Base-by-base conservation (phyloP, 306 rosid species). In the Lablab purpureus region DNA sequence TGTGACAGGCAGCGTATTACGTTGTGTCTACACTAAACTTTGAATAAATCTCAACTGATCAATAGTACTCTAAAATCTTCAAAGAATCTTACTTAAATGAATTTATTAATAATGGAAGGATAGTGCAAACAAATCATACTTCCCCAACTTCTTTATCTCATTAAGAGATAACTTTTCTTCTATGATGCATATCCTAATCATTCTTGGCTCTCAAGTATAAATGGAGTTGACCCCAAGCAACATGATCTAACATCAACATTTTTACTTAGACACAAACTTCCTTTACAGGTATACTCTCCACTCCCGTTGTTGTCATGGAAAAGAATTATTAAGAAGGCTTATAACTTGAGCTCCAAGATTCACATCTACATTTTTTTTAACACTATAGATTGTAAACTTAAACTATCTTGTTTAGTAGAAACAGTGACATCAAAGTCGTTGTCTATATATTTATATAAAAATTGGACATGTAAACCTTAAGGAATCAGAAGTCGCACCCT, bases 231-330 rank as follows among this genome's bases (percentile, higher is more conserved):
- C 43, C 43, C 5, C 22, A 28, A 62, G 67, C 22, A 28, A 60
- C 2, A 60, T 30, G 3, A 60, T 23, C 17, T 23, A 56, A 3
- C 12, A 23, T 23, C 8, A 56, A 23, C 0, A 28, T 62, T 14
- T 62, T 30, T 62, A 30, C 43, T 30, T 15, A 62, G 2, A 30
- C 43, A 62, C 18, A 30, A 2, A 14, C 43, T 2, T 10, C n/a
- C 67, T 62, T 62, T 62, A 62, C 68, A 30, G 22, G 68, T 62
- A 32, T 62, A 30, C 68, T 30, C 7, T 60, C 68, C 68, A 62
- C 43, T 62, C 13, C 30, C 22, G 23, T 62, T 62, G 67, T 15
- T 62, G 68, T 62, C 43, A 30, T 30, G 14, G 19, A 25, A 12
- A 17, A 59, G 4, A 10, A 25, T 30, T 62, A 30, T 32, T 14